phyloP scores from a whole-genome alignment of 345 rosid species.

The Firmiana major region DNA sequence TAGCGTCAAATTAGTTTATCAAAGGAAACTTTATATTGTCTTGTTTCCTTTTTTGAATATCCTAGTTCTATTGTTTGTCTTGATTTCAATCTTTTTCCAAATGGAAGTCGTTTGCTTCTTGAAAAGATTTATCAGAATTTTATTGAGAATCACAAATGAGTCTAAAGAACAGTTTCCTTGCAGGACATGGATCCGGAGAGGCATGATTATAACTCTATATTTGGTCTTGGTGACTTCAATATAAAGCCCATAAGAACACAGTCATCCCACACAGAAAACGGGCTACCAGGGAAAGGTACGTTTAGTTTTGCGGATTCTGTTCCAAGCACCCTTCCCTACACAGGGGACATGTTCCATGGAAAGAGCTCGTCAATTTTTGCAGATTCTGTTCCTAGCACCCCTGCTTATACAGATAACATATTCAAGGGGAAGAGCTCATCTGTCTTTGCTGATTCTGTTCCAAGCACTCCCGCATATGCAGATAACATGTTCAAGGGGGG shows the following conservation, averaged over 20 bases:
- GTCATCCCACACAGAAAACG: constrained; percentile 21
- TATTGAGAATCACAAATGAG: not conserved
- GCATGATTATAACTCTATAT: constrained; percentile 40
- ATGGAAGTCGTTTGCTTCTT: not conserved
- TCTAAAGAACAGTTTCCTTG: constrained; percentile 8
- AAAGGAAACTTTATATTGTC: not conserved
- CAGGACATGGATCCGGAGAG: constrained; percentile 58
- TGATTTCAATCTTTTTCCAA: not conserved
- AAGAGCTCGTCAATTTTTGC: constrained; percentile 12
- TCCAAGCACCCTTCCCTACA: too few relatives aligned
- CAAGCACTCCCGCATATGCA: constrained; percentile 4
- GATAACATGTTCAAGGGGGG: constrained; percentile 23
- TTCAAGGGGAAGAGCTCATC: constrained; percentile 13
- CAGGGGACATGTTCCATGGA: not conserved
- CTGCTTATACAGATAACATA: constrained; percentile 25
- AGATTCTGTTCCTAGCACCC: constrained; percentile 57
- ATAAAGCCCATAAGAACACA: constrained; percentile 77
- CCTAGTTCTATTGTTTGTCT: not conserved
- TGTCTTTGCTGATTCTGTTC: constrained; percentile 24
- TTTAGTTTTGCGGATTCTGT: not conserved
- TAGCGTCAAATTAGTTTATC: not conserved
- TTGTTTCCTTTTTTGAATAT: not conserved
- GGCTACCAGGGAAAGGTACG: not conserved
- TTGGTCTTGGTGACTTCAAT: constrained; percentile 60
- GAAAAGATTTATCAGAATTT: not conserved